Evolutionary conservation across 116 monocot species (phyloP), one percentile per base, ranked within the genome.

Genomic region (Trichopus zeylanicus): DNA sequence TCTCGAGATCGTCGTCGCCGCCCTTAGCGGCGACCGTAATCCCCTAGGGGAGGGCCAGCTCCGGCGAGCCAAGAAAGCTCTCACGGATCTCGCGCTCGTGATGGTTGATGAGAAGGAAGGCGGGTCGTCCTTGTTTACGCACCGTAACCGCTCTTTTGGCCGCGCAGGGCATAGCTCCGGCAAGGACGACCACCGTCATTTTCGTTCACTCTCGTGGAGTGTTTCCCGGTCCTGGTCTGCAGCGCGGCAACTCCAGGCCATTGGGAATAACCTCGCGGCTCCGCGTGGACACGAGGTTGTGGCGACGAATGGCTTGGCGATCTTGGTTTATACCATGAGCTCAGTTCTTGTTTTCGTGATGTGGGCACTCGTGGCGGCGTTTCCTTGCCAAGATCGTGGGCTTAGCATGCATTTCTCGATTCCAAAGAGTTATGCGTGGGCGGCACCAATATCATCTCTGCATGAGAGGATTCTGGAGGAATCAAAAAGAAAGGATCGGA

Each of bases 371-470:
- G 91, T 80, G 5, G 91, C 82, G 5, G 85, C 85, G 3, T 62
- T 90, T 22, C 90, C 90, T 8, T 90, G 90, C 73, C 90, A 78
- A 49, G 85, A 85, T 60, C 63, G 90, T 6, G 85, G 78, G 5
- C 65, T 81, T 7, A 75, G 74, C 42, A 54, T 51, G 11, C 73
- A 85, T 25, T 75, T 85, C 71, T 64, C 76, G 12, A 49, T 82
- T 5, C 72, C 90, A 0, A 66, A 76, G 26, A 66, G 48, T 57
- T 76, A 71, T 55, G 13, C 48, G 4, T 90, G 90, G 90, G 79
- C 74, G 3, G 56, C 59, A 25, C 56, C 81, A 2, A 31, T 81
- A 5, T 28, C 56, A 13, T 30, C 53, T 5, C 60, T 90, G 8
- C 73, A 85, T 22, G 90, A 90, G 38, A 53, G 62, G 57, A 74